phyloP scores from a whole-genome alignment of 306 rosid genomes.

The Ormosia emarginata region DNA sequence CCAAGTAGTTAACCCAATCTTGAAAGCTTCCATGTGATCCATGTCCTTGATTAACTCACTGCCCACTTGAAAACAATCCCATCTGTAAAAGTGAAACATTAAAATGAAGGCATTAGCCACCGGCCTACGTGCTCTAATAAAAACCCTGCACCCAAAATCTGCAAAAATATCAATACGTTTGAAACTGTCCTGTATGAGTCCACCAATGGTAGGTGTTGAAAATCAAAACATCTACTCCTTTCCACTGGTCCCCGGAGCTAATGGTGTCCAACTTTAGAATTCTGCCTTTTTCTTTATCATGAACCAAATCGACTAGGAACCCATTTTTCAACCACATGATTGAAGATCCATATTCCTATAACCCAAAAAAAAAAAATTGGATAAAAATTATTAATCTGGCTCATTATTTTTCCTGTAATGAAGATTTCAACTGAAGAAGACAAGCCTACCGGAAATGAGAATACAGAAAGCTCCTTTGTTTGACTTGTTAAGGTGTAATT shows the following conservation, averaged over 20 bases:
- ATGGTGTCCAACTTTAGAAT: conserved; percentile 56
- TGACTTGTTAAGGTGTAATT: conserved; percentile 22
- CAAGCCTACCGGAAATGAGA: conserved; percentile 38
- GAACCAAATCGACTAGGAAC: conserved; percentile 55
- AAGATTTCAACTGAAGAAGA: not conserved
- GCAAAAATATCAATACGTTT: conserved; percentile 29
- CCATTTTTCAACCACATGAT: conserved; percentile 55
- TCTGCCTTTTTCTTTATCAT: conserved; percentile 40
- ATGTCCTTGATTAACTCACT: conserved; percentile 38
- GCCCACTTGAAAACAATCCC: conserved; percentile 67
- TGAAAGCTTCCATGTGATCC: conserved; percentile 66
- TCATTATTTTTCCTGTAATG: not conserved
- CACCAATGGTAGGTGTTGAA: conserved; percentile 73
- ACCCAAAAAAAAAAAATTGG: not conserved
- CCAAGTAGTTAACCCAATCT: conserved; percentile 57
- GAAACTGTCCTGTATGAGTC: conserved; percentile 49
- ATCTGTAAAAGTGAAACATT: conserved; percentile 27
- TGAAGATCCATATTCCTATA: conserved; percentile 47
- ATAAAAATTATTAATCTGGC: not conserved
- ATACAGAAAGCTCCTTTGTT: conserved; percentile 14
- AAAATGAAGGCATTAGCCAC: not conserved
- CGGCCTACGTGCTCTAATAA: not conserved
- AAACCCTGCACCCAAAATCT: not conserved
- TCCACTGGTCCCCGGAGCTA: conserved; percentile 43
- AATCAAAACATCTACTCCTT: conserved; percentile 43